Evolutionary conservation across 225 moss, liverwort and hornwort genomes (phyloP).

Genomic region (Anthoceros angustus): DNA sequence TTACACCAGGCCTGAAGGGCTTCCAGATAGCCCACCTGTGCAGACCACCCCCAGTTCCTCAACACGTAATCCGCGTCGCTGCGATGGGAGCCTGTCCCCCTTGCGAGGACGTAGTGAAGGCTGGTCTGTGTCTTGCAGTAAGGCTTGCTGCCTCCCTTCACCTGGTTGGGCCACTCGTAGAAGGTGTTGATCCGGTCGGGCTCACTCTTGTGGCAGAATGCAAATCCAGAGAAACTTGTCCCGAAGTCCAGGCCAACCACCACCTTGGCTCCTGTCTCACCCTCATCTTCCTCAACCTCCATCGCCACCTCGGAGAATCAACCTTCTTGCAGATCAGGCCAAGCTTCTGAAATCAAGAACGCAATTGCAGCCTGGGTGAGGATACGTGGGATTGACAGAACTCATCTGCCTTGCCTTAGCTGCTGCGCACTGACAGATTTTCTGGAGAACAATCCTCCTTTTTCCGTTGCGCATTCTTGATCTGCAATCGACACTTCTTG

Average conservation of each 20-base stretch:
- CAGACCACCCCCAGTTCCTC: not conserved
- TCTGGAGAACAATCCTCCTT: no score
- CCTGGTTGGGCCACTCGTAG: slow-evolving; percentile 13
- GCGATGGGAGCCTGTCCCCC: not conserved
- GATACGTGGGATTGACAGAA: no score
- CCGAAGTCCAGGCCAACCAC: slow-evolving; percentile 3
- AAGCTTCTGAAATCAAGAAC: no score
- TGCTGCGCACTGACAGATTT: no score
- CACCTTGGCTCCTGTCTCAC: not conserved
- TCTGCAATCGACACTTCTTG: no score
- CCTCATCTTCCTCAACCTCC: not conserved
- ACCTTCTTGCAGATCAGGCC: no score
- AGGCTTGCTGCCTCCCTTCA: slow-evolving; percentile 10
- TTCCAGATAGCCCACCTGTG: not conserved
- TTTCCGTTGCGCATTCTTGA: no score
- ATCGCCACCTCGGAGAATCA: not conserved
- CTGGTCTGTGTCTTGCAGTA: slow-evolving; percentile 15
- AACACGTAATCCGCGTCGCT: not conserved
- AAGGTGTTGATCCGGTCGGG: not conserved
- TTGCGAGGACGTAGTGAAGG: not conserved
- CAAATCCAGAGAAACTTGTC: not conserved
- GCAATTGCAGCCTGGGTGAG: no score
- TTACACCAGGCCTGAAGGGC: not conserved
- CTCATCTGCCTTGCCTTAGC: no score
- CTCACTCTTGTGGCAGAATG: not conserved